A percentile compares a stretch with the other conserved stretches of the same genome.
Conservation (phyloP, 768 basidiomycete genomes). For the Tulasnella sp. region DNA sequence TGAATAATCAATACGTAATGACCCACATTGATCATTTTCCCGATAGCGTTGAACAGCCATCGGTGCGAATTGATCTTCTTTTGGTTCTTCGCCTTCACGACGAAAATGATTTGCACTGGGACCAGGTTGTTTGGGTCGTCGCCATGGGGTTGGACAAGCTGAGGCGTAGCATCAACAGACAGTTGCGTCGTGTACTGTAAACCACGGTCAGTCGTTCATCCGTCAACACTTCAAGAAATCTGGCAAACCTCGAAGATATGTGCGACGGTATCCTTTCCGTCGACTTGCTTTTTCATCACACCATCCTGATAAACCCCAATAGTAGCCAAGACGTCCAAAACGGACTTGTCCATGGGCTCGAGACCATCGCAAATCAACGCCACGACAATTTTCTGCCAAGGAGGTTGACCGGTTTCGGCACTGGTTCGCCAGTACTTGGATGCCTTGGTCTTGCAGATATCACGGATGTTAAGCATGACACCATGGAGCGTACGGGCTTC, state of each 20-base stretch:
- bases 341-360: conserved; percentile 82
- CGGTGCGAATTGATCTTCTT: conserved; percentile 95
- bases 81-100: conserved; percentile 86
- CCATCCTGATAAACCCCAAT: conserved; percentile 91
- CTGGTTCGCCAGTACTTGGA: conserved; percentile 81
- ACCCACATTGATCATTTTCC: conserved; percentile 57
- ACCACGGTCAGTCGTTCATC: too few relatives aligned
- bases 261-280: conserved; percentile 78
- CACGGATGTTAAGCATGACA: conserved; percentile 92
- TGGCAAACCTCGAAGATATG: conserved; percentile 80
- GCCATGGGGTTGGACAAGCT: conserved; percentile 78
- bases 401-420: conserved; percentile 72
- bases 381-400: conserved; percentile 71
- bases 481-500: conserved; percentile 64
- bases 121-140: conserved; percentile 88
- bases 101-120: conserved; percentile 82
- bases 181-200: conserved; percentile 89
- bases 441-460: conserved; percentile 93
- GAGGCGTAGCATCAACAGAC: conserved; percentile 81
- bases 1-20: neutral
- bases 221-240: conserved; percentile 9
- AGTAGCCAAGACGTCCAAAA: conserved; percentile 77
- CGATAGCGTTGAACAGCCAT: conserved; percentile 93
- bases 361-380: conserved; percentile 71
- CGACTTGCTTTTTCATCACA: conserved; percentile 68